phyloP scores from a whole-genome alignment of 1,284 basidiomycete genomes.

The Cryptococcus jaspeensis region DNA sequence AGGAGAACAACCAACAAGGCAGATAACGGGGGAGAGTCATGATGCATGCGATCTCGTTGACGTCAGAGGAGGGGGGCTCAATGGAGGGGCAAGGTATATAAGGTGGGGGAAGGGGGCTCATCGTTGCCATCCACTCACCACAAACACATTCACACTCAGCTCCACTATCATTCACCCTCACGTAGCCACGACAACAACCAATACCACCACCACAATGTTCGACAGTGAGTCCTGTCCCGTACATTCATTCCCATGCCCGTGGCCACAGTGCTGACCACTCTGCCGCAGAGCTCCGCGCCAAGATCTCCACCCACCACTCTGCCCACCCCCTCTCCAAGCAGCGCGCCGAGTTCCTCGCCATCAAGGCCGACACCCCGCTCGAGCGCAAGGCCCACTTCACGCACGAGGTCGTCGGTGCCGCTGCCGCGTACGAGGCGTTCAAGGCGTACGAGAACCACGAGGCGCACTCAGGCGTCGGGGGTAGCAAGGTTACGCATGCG shows the following conservation, averaged over 20 bases:
- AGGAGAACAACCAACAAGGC: too few relatives aligned
- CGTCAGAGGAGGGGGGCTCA: too few relatives aligned
- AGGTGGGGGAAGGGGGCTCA: neutral
- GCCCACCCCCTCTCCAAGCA: constrained; percentile 27
- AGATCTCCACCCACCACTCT: constrained; percentile 22
- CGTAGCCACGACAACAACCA: too few relatives aligned
- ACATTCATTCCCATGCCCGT: neutral
- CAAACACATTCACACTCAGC: neutral
- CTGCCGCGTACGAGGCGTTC: constrained; percentile 38
- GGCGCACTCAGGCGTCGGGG: constrained; percentile 13
- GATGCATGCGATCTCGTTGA: too few relatives aligned
- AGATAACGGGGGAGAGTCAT: too few relatives aligned
- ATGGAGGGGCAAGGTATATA: too few relatives aligned
- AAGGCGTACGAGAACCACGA: constrained; percentile 35
- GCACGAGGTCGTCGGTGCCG: constrained; percentile 35
- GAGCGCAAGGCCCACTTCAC: constrained; percentile 42
- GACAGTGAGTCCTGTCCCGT: neutral
- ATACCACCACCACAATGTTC: neutral
- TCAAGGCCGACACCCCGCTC: constrained; percentile 28
- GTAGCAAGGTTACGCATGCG: constrained; percentile 28
- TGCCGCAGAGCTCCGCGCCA: constrained; percentile 23
- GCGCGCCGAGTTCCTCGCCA: constrained; percentile 35
- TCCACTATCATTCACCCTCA: too few relatives aligned
- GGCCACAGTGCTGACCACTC: too few relatives aligned
- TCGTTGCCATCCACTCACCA: too few relatives aligned